Evolutionary conservation across 106 monocot species (phyloP).

Genomic region (Phalaenopsis equestris): DNA sequence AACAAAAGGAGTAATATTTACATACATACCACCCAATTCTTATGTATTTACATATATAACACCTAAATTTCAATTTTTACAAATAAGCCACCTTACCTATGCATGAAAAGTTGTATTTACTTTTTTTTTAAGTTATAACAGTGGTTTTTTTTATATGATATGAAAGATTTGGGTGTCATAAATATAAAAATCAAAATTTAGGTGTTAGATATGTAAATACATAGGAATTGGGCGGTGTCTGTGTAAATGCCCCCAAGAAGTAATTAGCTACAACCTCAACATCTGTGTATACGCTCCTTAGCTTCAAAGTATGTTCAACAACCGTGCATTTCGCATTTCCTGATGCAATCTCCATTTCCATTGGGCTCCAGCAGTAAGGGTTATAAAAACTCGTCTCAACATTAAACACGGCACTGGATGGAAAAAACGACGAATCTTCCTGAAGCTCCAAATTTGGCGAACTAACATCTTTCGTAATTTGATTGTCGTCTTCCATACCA

Average conservation of each 20-base stretch:
- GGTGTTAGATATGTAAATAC: too few relatives aligned
- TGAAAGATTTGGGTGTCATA: too few relatives aligned
- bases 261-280: constrained; percentile 47
- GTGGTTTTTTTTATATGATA: too few relatives aligned
- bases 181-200: too few relatives aligned
- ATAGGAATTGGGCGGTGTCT: too few relatives aligned
- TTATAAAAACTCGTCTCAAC: constrained; percentile 25
- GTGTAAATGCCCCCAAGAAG: not conserved
- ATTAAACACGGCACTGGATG: not conserved
- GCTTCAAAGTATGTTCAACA: constrained; percentile 63
- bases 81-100: too few relatives aligned
- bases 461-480: not conserved
- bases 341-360: constrained; percentile 64
- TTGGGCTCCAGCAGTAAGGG: constrained; percentile 67
- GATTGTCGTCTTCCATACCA: not conserved
- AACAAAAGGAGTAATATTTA: too few relatives aligned
- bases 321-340: constrained; percentile 49
- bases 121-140: too few relatives aligned
- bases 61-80: too few relatives aligned
- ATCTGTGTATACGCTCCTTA: constrained; percentile 77
- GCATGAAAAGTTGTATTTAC: too few relatives aligned
- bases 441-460: constrained; percentile 4
- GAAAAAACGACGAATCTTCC: not conserved
- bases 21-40: too few relatives aligned
- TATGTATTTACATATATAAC: too few relatives aligned